phyloP scores from a whole-genome alignment of 768 basidiomycete species.

The Podaxis sp. region DNA sequence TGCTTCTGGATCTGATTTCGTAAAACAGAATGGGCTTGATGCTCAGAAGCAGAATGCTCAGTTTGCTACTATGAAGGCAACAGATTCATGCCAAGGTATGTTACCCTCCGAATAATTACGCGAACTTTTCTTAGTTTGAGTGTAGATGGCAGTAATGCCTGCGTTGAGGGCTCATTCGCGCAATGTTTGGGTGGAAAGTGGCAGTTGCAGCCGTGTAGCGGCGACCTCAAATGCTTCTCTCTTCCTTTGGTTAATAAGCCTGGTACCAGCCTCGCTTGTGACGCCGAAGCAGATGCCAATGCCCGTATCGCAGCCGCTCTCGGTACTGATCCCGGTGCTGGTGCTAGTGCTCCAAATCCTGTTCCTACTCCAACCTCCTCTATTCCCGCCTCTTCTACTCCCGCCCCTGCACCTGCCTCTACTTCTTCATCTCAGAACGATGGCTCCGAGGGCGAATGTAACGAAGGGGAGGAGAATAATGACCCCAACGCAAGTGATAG shows the following conservation, averaged over 20 bases:
- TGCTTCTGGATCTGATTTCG: conserved; percentile 19
- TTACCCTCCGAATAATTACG: conserved; percentile 2
- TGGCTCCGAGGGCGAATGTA: conserved; percentile 13
- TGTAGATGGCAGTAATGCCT: conserved; percentile 37
- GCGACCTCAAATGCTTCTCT: conserved; percentile 40
- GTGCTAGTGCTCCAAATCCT: conserved; percentile 7
- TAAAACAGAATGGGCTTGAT: conserved; percentile 44
- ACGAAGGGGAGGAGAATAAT: conserved; percentile 10
- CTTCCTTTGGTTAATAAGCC: conserved; percentile 46
- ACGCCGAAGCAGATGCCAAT: conserved; percentile 35
- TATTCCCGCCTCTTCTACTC: conserved; percentile 6
- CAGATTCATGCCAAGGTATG: conserved; percentile 47
- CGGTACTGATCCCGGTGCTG: conserved; percentile 34
- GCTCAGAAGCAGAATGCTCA: conserved; percentile 49
- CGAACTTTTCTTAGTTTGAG: conserved; percentile 8
- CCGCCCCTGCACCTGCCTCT: not conserved
- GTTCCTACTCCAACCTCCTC: not conserved
- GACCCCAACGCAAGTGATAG: conserved; percentile 16
- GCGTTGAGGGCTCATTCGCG: conserved; percentile 38
- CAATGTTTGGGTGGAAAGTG: conserved; percentile 43
- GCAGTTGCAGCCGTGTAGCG: conserved; percentile 33
- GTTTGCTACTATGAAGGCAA: conserved; percentile 41
- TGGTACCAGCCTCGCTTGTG: conserved; percentile 46
- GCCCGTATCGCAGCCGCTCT: conserved; percentile 40
- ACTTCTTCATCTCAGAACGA: conserved; percentile 12